A percentile compares a stretch with the other conserved stretches of the same genome.
Evolutionary conservation across 306 rosid species (phyloP).

Genomic region (Boehmeria nivea): DNA sequence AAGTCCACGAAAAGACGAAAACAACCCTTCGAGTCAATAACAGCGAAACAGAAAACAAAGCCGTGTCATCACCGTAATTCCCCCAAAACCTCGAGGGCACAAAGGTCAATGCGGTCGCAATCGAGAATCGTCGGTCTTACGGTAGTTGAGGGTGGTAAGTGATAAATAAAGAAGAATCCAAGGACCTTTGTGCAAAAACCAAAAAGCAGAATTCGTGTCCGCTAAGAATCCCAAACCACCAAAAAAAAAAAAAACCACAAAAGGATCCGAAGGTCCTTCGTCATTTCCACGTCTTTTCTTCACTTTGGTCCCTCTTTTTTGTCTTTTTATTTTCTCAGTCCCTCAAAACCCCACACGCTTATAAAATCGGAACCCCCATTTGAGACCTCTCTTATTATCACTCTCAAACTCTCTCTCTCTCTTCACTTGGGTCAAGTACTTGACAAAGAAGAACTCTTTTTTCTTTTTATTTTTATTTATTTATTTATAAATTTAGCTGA

Average conservation of each 20-base stretch:
- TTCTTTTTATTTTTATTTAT: not conserved
- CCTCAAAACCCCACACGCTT: constrained; percentile 2
- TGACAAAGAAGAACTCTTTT: not conserved
- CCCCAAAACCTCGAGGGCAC: not conserved
- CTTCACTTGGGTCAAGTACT: not conserved
- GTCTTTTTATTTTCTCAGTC: not conserved
- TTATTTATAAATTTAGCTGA: not conserved
- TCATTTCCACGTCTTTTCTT: constrained; percentile 22
- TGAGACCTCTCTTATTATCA: not conserved
- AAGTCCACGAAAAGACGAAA: constrained; percentile 9
- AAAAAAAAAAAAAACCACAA: too few species aligned
- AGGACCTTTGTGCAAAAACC: constrained; percentile 11
- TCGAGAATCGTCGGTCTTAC: constrained; percentile 16
- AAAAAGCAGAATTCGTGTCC: constrained; percentile 29
- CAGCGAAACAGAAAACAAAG: not conserved
- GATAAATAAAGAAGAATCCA: constrained; percentile 21
- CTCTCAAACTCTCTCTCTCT: not conserved
- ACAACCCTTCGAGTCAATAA: not conserved
- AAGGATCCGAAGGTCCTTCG: constrained; percentile 22
- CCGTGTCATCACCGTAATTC: not conserved
- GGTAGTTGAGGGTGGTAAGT: constrained; percentile 28
- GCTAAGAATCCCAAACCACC: constrained; percentile 31
- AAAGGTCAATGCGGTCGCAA: not conserved
- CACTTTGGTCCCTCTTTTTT: not conserved
- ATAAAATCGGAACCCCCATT: not conserved